These are phyloP conservation scores for Syzygium malaccense DNA, from an alignment of 441 rosid species.

Conservation along the genomic window DNA sequence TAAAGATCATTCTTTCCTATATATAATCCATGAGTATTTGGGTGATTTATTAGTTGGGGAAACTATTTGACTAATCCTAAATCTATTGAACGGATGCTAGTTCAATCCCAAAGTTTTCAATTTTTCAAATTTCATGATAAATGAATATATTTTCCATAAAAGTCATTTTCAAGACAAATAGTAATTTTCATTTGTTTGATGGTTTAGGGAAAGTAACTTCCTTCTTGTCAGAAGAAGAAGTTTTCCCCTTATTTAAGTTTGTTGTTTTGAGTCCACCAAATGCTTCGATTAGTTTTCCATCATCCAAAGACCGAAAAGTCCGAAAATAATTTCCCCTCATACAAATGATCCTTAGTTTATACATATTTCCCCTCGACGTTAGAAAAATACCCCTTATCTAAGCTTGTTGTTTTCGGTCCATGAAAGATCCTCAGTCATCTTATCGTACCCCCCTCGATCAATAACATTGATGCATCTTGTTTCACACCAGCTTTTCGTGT, in stretches of 20 bases:
- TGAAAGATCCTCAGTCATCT: background rate
- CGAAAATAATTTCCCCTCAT: background rate
- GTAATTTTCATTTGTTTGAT: background rate
- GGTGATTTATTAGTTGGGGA: background rate
- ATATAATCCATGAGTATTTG: background rate
- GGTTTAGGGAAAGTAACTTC: background rate
- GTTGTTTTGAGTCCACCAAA: background rate
- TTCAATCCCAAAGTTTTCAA: background rate
- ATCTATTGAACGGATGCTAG: background rate
- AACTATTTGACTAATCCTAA: background rate
- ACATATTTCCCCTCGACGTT: background rate
- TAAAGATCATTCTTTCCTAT: background rate
- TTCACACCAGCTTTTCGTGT: background rate
- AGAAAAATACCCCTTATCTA: no score
- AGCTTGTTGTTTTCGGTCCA: no score
- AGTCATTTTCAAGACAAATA: background rate
- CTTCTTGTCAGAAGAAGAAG: background rate
- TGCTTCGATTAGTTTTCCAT: background rate
- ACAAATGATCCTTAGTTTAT: background rate
- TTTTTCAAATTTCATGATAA: background rate
- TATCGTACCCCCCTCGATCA: background rate
- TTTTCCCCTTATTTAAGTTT: background rate
- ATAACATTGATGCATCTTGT: background rate
- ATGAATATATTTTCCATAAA: background rate
- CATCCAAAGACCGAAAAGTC: background rate